These are phyloP conservation scores for Lactarius hengduanensis DNA, from an alignment of 768 basidiomycete genomes.

Conservation along the genomic window DNA sequence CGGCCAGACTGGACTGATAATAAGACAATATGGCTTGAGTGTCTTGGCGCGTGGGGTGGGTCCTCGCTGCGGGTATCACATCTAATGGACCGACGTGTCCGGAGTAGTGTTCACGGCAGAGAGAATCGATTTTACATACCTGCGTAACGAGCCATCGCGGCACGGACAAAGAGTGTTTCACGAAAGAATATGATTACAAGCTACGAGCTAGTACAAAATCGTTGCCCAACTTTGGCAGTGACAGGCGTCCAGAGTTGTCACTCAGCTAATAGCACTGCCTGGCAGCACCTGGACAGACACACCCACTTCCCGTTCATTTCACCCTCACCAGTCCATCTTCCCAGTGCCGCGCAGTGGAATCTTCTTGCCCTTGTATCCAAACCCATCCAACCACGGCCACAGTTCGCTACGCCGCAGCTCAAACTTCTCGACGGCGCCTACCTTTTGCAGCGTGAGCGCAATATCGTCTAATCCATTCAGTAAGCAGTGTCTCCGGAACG, in stretches of 20 bases:
- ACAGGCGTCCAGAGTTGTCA: background rate
- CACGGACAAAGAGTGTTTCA: background rate
- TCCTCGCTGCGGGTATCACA: conserved; percentile 25
- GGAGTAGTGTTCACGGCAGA: background rate
- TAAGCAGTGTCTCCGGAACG: conserved; percentile 91
- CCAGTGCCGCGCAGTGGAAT: conserved; percentile 53
- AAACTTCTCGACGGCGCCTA: conserved; percentile 67
- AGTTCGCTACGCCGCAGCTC: conserved; percentile 71
- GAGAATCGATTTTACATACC: background rate
- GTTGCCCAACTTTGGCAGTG: background rate
- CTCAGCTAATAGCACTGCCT: background rate
- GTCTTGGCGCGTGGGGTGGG: conserved; percentile 37
- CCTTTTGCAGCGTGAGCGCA: conserved; percentile 86
- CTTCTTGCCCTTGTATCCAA: conserved; percentile 81
- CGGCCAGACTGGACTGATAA: conserved; percentile 55
- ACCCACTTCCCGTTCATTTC: background rate
- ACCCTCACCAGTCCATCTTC: conserved; percentile 72
- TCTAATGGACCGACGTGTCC: conserved; percentile 4
- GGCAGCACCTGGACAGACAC: background rate
- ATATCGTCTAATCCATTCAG: conserved; percentile 97
- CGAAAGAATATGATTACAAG: background rate
- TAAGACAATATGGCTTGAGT: conserved; percentile 50
- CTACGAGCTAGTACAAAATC: background rate
- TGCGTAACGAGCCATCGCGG: background rate
- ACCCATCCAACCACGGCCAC: conserved; percentile 98